Evolutionary conservation across 2,329 filamentous ascomycete species (phyloP), one percentile per base, ranked within the genome.

Genomic region (Cryphonectria nitschkei): DNA sequence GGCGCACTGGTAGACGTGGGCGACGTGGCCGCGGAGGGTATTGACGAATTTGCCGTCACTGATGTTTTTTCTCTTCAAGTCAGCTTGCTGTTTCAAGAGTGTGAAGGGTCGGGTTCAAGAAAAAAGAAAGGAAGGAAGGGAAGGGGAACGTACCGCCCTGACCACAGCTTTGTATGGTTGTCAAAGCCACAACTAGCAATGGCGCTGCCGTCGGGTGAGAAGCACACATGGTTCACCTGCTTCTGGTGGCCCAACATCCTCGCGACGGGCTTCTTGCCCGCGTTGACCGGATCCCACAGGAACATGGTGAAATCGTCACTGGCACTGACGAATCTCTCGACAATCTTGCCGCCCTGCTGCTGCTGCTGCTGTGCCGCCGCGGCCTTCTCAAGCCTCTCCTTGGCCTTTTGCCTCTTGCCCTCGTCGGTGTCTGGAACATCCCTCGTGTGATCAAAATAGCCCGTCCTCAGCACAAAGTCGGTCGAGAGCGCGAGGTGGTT

Each of bases 251-350:
- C 96, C n/a, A 94, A 82, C 82, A 98, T 88, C 46, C 94, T 87
- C n/a, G 93, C 92, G 3, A 98, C 84, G 0, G 95, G 95, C 80
- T 98, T 98, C 9, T 86, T 93, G 4, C 91, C 90, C 72, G 87
- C 81, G 60, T 85, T 86, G 13, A 90, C 86, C 0, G 95, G 95
- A 72, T 97, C 93, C 95, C 95, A 99, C 9, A 99, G 87, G 79
- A 94, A 97, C 88, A 99, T 95, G 7, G 95, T 97, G 80, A 95
- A 97, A 80, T 99, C 96, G 78, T 98, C 96, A 75, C 92, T 95
- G 2, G 95, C 96, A 11, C 94, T 97, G 2, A 97, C 93, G 4
- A 98, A 83, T 39, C 93, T 89, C 83, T 99, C 96, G 0, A 92
- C 89, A 32, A 97, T 85, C 77, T 91, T 89, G 37, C 92, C 92